Evolutionary conservation across 768 basidiomycete species (phyloP).

Genomic region (Agaricus subrufescens): DNA sequence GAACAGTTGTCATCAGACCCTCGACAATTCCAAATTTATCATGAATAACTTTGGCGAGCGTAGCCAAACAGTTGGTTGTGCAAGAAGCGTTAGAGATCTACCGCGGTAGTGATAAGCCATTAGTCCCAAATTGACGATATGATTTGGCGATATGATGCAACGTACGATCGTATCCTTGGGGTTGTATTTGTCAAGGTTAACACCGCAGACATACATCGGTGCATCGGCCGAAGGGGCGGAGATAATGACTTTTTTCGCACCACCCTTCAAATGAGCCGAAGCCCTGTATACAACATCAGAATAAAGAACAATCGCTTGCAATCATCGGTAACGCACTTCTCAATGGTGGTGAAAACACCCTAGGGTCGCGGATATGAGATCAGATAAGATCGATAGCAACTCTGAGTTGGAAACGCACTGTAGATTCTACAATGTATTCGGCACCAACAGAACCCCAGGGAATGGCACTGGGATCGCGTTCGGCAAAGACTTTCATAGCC

Average conservation of each 20-base stretch:
- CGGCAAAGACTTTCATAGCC: slow-evolving; percentile 70
- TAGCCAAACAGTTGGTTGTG: slow-evolving; percentile 99
- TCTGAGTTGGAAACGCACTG: slow-evolving; percentile 42
- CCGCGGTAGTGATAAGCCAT: neutral
- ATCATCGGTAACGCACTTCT: slow-evolving; percentile 51
- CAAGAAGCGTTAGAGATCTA: slow-evolving; percentile 98
- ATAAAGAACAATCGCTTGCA: slow-evolving; percentile 10
- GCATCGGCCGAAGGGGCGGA: slow-evolving; percentile 97
- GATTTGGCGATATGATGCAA: slow-evolving; percentile 15
- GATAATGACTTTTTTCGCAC: slow-evolving; percentile 99
- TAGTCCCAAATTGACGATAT: neutral
- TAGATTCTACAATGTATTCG: slow-evolving; percentile 94
- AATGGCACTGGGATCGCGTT: slow-evolving; percentile 86
- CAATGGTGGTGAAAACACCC: slow-evolving; percentile 97
- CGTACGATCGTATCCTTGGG: slow-evolving; percentile 79
- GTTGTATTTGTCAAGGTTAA: slow-evolving; percentile 93
- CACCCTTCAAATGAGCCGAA: slow-evolving; percentile 90
- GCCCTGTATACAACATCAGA: slow-evolving; percentile 45
- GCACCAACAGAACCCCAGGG: slow-evolving; percentile 79
- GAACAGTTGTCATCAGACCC: slow-evolving; percentile 98
- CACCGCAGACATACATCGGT: slow-evolving; percentile 92
- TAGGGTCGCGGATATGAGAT: slow-evolving; percentile 22
- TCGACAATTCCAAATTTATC: slow-evolving; percentile 97
- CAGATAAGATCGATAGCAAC: slow-evolving; percentile 10
- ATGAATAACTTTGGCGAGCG: slow-evolving; percentile 95